Evolutionary conservation across 2,329 filamentous ascomycete species (phyloP), one percentile per base, ranked within the genome.

Genomic region (Phaeosphaeriaceae sp.): DNA sequence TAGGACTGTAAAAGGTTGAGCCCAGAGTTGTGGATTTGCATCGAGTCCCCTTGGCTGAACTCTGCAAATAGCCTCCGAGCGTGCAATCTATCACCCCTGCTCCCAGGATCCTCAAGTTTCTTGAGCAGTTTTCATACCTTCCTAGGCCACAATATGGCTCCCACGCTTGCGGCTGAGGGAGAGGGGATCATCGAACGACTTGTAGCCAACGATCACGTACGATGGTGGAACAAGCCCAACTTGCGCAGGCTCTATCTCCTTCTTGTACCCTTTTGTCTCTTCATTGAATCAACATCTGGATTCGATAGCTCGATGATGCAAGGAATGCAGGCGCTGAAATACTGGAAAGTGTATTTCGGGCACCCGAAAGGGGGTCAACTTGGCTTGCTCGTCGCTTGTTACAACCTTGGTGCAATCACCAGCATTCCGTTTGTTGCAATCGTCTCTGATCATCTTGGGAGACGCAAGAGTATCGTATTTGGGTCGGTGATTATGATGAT

Each of bases 231-330:
- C 61, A 87, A 87, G 67, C 81, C 79, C 1, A 86, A 86, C 55
- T 71, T 86, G 32, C 76, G 83, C 44, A 64, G 63, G 15, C 74
- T 86, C 30, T 86, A 87, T 60, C 64, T 86, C 6, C 69, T 83
- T 50, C 76, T 87, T 41, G 81, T 86, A 49, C 81, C 82, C 17
- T 82, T 81, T 35, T 84, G 81, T 64, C 82, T 86, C 73, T 83
- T 83, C 38, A 83, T 86, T 48, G 84, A 86, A 70, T 83, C 83
- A 61, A 85, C 82, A 0, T 83, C 81, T 3, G 82, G 83, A 0
- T 85, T 84, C 57, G 83, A 84, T 58, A 80, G 77, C 3, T 80
- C 76, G 21, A 77, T 81, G 65, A 39, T 77, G 50, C 65, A 66
- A 42, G 67, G 64, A n/a, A 63, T 66, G 56, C 66, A 71, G 52